A percentile compares a stretch with the other conserved stretches of the same genome.
Conservation (phyloP, 2,329 filamentous ascomycete species). For the Bipolaris zeicola region DNA sequence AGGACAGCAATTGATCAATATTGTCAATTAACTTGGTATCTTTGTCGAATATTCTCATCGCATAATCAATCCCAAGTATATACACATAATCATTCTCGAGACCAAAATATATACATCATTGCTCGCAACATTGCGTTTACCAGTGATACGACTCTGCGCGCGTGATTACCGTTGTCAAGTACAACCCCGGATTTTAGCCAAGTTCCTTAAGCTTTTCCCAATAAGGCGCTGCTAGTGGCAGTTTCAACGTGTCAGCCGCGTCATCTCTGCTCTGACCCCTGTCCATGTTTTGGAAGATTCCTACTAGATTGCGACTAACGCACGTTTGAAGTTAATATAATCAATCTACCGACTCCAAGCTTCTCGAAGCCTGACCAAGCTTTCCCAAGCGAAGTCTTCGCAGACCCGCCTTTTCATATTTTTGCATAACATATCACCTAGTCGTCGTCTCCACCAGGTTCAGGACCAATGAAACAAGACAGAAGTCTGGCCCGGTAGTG, state of each 20-base stretch:
- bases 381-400: not conserved
- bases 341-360: not conserved
- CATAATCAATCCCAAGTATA: not conserved
- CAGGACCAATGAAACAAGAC: not conserved
- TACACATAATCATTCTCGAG: too few species aligned
- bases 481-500: not conserved
- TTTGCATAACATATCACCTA: not conserved
- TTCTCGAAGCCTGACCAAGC: constrained; percentile 1
- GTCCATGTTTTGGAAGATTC: not conserved
- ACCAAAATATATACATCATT: not conserved
- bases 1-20: not conserved
- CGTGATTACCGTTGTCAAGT: not conserved
- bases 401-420: not conserved
- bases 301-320: not conserved
- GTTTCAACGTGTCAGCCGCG: not conserved
- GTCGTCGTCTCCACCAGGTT: not conserved
- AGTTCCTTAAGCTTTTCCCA: not conserved
- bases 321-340: not conserved
- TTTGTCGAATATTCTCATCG: too few species aligned
- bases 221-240: not conserved
- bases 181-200: not conserved
- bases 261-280: not conserved
- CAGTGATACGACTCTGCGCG: not conserved
- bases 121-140: not conserved
- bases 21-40: not conserved